phyloP scores from a whole-genome alignment of 148 eudicot species.

The Cornus kousa region DNA sequence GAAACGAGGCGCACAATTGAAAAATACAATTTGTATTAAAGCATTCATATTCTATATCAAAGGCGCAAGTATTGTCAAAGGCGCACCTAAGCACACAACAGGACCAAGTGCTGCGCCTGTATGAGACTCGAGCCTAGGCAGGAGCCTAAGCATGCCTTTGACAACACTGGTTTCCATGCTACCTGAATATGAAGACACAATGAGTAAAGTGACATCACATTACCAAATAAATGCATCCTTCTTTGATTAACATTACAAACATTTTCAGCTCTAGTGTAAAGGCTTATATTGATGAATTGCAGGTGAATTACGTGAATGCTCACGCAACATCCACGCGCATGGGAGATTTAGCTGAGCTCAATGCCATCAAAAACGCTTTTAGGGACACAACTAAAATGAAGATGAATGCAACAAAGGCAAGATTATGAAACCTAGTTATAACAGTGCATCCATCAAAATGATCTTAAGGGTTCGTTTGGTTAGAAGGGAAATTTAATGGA shows the following conservation, averaged over 20 bases:
- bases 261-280: background rate
- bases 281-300: background rate
- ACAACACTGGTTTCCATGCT: background rate
- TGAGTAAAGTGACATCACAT: no score
- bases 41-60: no score
- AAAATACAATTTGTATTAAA: no score
- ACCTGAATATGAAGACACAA: background rate
- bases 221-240: background rate
- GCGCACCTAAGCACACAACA: no score
- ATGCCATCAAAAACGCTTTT: constrained; percentile 34
- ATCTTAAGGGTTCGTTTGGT: no score
- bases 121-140: no score
- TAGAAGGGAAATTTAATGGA: no score
- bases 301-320: constrained; percentile 34
- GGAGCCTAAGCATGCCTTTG: no score
- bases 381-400: constrained; percentile 25
- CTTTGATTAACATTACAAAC: no score
- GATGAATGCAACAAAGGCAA: constrained; percentile 39
- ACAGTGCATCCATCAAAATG: background rate
- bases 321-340: constrained; percentile 22
- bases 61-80: no score
- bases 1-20: no score
- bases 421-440: background rate
- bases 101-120: no score
- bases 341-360: constrained; percentile 33